Base-by-base conservation (phyloP, 163 green algal genomes). In the Scenedesmus sp. region DNA sequence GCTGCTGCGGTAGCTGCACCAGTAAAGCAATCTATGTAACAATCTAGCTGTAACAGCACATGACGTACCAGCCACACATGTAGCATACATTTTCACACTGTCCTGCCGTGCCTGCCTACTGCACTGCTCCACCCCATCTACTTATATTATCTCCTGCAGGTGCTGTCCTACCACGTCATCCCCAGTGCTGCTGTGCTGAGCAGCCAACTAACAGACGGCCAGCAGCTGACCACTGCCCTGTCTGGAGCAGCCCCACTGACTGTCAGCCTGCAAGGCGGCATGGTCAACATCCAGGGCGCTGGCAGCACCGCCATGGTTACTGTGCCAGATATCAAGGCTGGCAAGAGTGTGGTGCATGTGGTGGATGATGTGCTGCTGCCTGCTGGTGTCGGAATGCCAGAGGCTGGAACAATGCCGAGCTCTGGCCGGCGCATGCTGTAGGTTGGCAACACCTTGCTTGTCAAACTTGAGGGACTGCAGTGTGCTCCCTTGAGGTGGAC, bases 101-200 rank as follows among this genome's bases (percentile, higher is more conserved):
- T 46, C 34, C 34, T 46, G 34, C 34, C 34, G 34, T 46, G 34
- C 34, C 34, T 46, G 34, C 34, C 34, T 46, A 46, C 34, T 46
- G 34, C 34, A 46, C 59, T 70, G 55, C 56, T 56, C 7, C 55
- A 34, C 20, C 54, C 62, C 12, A 52, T 73, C 10, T 84, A 52
- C 64, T 13, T 23, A 5, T 13, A 5, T 10, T 13, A 18, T 73
- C 1, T 79, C 70, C 70, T 88, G n/a, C 52, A 91, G 87, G 87
- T 86, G n/a, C 87, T 91, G 56, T 86, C 73, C 23, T 91, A 91
- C 26, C 87, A 91, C 59, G 87, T 91, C 74, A 87, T 91, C 5
- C 87, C 74, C 4, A 62, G 20, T 8, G 87, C 4, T 66, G 87
- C 87, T 54, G 74, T 91, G 20, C 18, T 46, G 15, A 87, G 74